Conservation (phyloP, 495 filamentous ascomycete species). For the Podospora bellae-mahoneyi region DNA sequence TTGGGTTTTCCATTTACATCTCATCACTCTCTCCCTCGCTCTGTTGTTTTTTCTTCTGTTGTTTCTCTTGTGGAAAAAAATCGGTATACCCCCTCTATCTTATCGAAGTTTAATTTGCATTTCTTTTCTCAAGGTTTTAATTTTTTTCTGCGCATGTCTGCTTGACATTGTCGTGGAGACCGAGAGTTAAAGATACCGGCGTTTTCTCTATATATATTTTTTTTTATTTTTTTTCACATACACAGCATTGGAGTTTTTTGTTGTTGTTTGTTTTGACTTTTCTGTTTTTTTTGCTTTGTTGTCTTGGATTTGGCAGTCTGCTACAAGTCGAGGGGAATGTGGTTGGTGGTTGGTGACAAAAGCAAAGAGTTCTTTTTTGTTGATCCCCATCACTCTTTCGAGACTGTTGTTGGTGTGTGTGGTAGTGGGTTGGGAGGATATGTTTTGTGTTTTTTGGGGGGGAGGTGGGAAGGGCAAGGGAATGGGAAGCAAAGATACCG, state of each 20-base stretch:
- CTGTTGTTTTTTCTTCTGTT: neutral
- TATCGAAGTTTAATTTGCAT: conserved; percentile 17
- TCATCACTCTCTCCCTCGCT: neutral
- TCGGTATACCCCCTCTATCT: conserved; percentile 13
- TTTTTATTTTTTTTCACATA: neutral
- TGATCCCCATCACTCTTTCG: neutral
- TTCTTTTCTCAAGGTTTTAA: conserved; percentile 12
- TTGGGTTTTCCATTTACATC: conserved; percentile 1
- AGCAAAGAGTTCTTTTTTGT: neutral
- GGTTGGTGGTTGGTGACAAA: neutral
- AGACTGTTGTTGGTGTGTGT: neutral
- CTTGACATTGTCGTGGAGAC: neutral
- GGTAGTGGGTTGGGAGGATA: neutral
- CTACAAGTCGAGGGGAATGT: neutral
- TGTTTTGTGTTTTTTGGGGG: neutral
- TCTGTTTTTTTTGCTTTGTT: neutral
- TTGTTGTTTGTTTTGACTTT: neutral
- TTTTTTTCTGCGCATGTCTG: neutral
- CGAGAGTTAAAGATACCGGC: conserved; percentile 6
- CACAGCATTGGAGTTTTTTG: neutral
- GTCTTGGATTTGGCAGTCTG: neutral
- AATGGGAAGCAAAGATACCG: neutral
- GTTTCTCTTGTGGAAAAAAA: neutral
- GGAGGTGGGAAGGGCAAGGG: neutral
- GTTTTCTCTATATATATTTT: neutral